A percentile compares a stretch with the other conserved stretches of the same genome.
Conservation (phyloP, 352 stramenopile genomes). For the Phytophthora pistaciae region DNA sequence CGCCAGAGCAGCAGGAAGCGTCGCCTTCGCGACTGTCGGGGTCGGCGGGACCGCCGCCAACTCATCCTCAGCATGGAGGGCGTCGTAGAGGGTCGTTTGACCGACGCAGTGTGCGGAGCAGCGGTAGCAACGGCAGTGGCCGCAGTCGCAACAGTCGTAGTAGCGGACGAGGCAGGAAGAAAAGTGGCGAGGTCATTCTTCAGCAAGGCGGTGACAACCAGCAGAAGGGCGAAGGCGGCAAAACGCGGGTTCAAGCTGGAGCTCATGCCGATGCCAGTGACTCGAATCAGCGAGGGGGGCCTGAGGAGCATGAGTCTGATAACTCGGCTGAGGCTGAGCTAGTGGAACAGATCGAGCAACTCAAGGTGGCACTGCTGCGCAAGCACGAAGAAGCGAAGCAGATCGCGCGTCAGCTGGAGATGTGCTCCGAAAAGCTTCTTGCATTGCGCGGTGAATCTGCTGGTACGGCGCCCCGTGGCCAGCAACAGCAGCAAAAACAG, state of each 20-base stretch:
- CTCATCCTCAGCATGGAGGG: conserved; percentile 18
- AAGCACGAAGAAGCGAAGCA: conserved; percentile 86
- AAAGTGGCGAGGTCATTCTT: conserved; percentile 10
- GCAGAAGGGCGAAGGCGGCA: conserved; percentile 18
- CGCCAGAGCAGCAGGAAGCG: conserved; percentile 23
- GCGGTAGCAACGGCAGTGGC: conserved; percentile 39
- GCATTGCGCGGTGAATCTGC: conserved; percentile 37
- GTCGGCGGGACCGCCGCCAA: conserved; percentile 6
- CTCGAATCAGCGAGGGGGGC: conserved; percentile 67
- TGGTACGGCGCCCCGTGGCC: background rate
- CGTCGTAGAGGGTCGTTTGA: conserved; percentile 35
- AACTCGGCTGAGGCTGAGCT: conserved; percentile 56
- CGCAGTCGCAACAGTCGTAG: conserved; percentile 41
- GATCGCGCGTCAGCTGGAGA: conserved; percentile 64
- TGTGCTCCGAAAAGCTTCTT: conserved; percentile 62
- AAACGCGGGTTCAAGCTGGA: background rate
- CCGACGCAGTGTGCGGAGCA: conserved; percentile 37
- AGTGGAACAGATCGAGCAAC: conserved; percentile 68
- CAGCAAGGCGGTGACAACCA: conserved; percentile 25
- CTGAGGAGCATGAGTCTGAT: conserved; percentile 36
- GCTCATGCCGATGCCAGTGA: conserved; percentile 25
- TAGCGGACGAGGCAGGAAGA: conserved; percentile 33
- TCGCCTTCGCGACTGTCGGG: conserved; percentile 9
- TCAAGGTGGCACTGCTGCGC: conserved; percentile 69
- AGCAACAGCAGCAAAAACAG: conserved; percentile 18